Conservation (phyloP, 768 basidiomycete genomes). For the Zangia roseola region DNA sequence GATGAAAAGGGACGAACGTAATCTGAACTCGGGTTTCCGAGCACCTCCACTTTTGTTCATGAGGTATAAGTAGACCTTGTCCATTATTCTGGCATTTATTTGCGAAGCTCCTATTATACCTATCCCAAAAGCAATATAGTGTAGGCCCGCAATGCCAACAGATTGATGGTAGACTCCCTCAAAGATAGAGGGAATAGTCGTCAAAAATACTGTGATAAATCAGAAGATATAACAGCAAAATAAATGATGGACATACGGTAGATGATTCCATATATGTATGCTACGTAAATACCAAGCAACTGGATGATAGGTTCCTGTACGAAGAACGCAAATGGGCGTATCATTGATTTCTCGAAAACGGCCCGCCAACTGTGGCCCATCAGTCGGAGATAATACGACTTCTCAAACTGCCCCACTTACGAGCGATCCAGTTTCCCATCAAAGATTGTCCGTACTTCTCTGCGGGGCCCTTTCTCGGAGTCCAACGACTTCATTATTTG, state of each 20-base stretch:
- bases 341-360: constrained; percentile 52
- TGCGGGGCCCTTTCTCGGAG: constrained; percentile 41
- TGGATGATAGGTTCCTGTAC: constrained; percentile 63
- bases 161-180: constrained; percentile 50
- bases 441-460: constrained; percentile 47
- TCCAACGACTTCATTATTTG: constrained; percentile 45
- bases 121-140: constrained; percentile 71
- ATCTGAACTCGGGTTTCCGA: constrained; percentile 53
- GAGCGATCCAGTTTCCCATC: constrained; percentile 40
- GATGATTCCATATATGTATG: constrained; percentile 62
- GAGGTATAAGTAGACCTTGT: constrained; percentile 50
- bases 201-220: constrained; percentile 54
- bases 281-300: constrained; percentile 64
- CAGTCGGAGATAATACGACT: background rate
- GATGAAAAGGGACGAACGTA: constrained; percentile 39
- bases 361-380: constrained; percentile 47
- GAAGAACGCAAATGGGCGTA: constrained; percentile 70
- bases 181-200: constrained; percentile 62
- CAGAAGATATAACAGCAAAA: background rate
- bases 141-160: constrained; percentile 59
- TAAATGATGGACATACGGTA: constrained; percentile 44
- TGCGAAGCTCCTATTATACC: constrained; percentile 55
- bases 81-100: constrained; percentile 54
- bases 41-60: constrained; percentile 52
- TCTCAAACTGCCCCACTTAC: constrained; percentile 32